Evolutionary conservation across 768 basidiomycete genomes (phyloP).

Genomic region (Boletus huronensis): DNA sequence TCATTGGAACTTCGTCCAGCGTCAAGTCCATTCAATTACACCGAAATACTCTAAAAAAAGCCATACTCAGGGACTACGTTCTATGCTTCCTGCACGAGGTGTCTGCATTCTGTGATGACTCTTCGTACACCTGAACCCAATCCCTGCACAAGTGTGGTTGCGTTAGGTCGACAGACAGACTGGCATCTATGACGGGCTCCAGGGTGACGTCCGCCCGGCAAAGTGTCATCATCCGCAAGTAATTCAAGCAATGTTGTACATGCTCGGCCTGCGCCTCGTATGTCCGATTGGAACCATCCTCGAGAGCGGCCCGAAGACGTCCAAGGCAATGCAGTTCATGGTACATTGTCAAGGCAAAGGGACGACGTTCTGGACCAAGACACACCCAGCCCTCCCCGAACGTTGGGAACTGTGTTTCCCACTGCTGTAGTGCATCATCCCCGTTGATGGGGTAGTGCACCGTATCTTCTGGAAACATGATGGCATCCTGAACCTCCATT

Average conservation of each 20-base stretch:
- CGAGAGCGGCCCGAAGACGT: conserved; percentile 24
- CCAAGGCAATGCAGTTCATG: conserved; percentile 39
- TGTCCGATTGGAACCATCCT: conserved; percentile 11
- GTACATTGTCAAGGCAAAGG: conserved; percentile 36
- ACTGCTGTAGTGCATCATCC: conserved; percentile 18
- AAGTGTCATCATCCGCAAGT: conserved; percentile 43
- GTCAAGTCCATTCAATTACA: background rate
- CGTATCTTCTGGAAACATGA: conserved; percentile 28
- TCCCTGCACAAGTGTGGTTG: conserved; percentile 27
- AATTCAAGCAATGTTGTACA: conserved; percentile 46
- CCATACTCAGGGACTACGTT: background rate
- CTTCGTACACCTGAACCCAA: conserved; percentile 27
- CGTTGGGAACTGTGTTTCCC: conserved; percentile 24
- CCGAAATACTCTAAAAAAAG: background rate
- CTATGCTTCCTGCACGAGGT: conserved; percentile 3
- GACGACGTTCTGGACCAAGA: conserved; percentile 28
- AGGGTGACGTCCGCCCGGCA: conserved; percentile 48
- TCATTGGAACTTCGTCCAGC: background rate
- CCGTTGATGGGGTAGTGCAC: conserved; percentile 25
- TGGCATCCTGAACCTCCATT: conserved; percentile 17
- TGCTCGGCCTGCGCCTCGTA: conserved; percentile 20
- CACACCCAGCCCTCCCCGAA: conserved; percentile 23
- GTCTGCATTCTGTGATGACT: conserved; percentile 14
- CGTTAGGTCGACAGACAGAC: conserved; percentile 17
- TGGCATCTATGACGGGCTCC: conserved; percentile 35